Evolutionary conservation across 495 filamentous ascomycete species (phyloP).

Genomic region (Jackrogersella multiformis): DNA sequence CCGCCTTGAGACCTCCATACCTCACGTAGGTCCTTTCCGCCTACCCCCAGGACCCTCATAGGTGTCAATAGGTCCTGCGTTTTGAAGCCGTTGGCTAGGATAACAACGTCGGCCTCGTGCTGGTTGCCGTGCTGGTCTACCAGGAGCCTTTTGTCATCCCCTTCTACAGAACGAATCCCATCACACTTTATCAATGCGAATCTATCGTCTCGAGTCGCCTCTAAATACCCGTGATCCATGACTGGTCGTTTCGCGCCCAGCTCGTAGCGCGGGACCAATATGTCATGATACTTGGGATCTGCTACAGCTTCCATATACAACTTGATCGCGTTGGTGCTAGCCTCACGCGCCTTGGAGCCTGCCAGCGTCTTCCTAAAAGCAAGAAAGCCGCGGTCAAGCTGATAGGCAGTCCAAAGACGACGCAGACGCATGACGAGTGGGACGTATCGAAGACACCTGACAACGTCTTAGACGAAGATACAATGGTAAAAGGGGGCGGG

Average conservation of each 20-base stretch:
- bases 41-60: background rate
- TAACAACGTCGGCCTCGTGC: background rate
- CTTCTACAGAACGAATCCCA: background rate
- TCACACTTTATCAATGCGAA: background rate
- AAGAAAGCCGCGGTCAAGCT: background rate
- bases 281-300: background rate
- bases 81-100: background rate
- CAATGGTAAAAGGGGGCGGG: too few relatives aligned
- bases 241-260: background rate
- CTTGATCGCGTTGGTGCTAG: background rate
- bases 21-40: background rate
- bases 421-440: background rate
- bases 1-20: background rate
- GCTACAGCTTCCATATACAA: background rate
- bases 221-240: background rate
- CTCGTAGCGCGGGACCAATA: background rate
- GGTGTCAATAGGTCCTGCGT: background rate
- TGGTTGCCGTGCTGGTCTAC: background rate
- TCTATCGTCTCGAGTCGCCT: background rate
- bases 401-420: background rate
- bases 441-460: background rate
- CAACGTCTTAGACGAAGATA: background rate
- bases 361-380: background rate
- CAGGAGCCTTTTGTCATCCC: background rate
- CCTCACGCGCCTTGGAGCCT: background rate